These are phyloP conservation scores for Paecilomyces formosus DNA, from an alignment of 2,329 filamentous ascomycete genomes.

Conservation along the genomic window DNA sequence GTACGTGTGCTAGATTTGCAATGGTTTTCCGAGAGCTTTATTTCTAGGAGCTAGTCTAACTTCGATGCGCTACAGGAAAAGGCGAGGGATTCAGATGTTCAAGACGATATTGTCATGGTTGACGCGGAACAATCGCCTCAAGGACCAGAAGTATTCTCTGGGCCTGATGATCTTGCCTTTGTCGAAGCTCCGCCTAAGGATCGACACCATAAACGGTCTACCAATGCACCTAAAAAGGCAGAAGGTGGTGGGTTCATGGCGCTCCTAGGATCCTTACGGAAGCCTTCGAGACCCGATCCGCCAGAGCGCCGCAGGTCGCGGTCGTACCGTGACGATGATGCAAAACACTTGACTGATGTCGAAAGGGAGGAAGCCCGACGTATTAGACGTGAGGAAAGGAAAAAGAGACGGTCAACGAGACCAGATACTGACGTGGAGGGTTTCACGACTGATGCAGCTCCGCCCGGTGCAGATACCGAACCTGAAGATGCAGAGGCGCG, in stretches of 20 bases:
- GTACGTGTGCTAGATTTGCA: constrained; percentile 15
- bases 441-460: constrained; percentile 36
- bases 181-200: constrained; percentile 43
- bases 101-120: constrained; percentile 49
- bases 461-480: constrained; percentile 31
- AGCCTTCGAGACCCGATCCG: constrained; percentile 22
- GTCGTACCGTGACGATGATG: constrained; percentile 28
- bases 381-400: constrained; percentile 27
- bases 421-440: constrained; percentile 46
- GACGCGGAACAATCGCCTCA: constrained; percentile 42
- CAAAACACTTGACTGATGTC: constrained; percentile 23
- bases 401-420: constrained; percentile 29
- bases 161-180: constrained; percentile 45
- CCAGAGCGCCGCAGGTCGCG: constrained; percentile 31
- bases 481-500: constrained; percentile 53
- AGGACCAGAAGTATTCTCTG: constrained; percentile 36
- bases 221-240: constrained; percentile 56
- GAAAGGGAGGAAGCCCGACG: constrained; percentile 26
- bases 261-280: constrained; percentile 50
- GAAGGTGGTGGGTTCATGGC: constrained; percentile 49
- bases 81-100: constrained; percentile 22
- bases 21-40: background rate
- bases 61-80: constrained; percentile 15
- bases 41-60: constrained; percentile 6
- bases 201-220: constrained; percentile 52